A percentile compares a stretch with the other conserved stretches of the same genome.
Evolutionary conservation across 2,329 filamentous ascomycete genomes (phyloP).

Genomic region (Cladophialophora exuberans): DNA sequence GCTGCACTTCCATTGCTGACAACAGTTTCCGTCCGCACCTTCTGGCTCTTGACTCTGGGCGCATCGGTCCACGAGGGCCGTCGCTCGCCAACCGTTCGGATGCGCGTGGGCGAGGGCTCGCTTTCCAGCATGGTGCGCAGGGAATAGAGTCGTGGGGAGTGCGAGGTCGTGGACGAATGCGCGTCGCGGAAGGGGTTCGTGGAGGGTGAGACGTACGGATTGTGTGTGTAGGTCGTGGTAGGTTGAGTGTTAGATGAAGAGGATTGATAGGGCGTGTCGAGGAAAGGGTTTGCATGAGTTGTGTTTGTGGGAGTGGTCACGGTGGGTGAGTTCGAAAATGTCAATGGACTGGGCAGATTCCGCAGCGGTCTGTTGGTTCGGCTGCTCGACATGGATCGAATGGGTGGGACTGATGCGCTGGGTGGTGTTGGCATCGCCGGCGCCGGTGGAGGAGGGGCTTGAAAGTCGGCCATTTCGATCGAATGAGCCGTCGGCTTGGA

Average conservation of each 20-base stretch:
- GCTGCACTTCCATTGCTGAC: too few species aligned
- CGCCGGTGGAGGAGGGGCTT: neutral
- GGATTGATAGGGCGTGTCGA: too few species aligned
- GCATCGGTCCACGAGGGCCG: neutral
- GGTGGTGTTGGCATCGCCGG: neutral
- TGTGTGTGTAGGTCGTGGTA: too few species aligned
- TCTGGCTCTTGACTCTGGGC: constrained; percentile 15
- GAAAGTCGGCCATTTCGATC: constrained; percentile 11
- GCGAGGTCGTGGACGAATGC: neutral
- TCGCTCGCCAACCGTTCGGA: neutral
- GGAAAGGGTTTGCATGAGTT: too few species aligned
- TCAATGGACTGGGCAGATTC: neutral
- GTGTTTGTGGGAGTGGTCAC: too few species aligned
- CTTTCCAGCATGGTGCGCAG: neutral
- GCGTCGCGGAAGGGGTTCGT: neutral
- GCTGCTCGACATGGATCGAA: neutral
- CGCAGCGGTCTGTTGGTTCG: neutral
- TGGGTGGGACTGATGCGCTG: neutral
- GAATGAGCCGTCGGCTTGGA: neutral
- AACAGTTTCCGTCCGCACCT: neutral
- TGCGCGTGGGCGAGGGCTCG: neutral
- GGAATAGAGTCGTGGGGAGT: neutral
- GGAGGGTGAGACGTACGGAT: too few species aligned
- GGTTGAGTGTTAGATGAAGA: too few species aligned
- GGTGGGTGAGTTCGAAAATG: neutral